phyloP scores from a whole-genome alignment of 2,329 filamentous ascomycete genomes.

The Endoconidiophora laricicola region DNA sequence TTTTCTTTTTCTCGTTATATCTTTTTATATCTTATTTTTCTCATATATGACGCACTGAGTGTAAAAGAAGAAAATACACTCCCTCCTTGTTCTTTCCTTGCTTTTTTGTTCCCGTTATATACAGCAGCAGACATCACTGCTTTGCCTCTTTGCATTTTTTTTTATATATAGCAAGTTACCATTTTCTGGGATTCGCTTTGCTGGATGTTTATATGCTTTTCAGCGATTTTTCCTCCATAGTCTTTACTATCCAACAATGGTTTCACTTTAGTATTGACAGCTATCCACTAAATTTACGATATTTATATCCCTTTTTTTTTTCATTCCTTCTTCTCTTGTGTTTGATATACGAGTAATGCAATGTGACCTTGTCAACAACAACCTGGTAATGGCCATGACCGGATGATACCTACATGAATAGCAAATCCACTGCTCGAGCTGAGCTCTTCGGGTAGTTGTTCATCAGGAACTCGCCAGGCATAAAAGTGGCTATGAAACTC shows the following conservation, averaged over 20 bases:
- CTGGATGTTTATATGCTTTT: neutral
- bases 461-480: constrained; percentile 60
- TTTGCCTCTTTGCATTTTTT: neutral
- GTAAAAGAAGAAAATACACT: neutral
- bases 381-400: no score
- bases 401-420: constrained; percentile 60
- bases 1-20: neutral
- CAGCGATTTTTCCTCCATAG: neutral
- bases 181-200: neutral
- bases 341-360: no score
- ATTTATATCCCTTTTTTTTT: neutral
- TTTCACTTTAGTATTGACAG: neutral
- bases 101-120: neutral
- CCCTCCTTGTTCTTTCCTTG: neutral
- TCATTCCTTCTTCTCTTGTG: neutral
- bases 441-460: constrained; percentile 40
- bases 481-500: constrained; percentile 50
- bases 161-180: neutral
- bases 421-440: constrained; percentile 56
- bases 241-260: neutral
- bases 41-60: neutral
- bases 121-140: no score
- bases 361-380: no score
- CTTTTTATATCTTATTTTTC: neutral
- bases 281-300: neutral